Evolutionary conservation across 176 grass and related monocot genomes (phyloP).

Genomic region (Carex scoparia): DNA sequence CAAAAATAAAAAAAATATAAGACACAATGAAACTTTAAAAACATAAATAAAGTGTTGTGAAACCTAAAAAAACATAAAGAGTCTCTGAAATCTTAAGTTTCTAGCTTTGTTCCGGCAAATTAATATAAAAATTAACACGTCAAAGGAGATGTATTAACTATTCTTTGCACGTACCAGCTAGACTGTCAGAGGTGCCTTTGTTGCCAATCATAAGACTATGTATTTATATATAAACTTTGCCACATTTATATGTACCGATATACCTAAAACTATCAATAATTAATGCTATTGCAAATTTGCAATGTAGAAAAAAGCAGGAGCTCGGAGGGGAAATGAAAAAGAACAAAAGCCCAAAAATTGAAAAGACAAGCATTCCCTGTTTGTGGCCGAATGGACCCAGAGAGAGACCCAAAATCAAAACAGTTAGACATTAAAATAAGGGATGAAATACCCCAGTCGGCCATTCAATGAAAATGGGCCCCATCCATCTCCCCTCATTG

Average conservation of each 20-base stretch:
- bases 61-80: no score
- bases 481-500: neutral
- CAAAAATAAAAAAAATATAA: no score
- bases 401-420: neutral
- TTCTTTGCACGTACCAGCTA: neutral
- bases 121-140: no score
- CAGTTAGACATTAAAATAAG: conserved; percentile 17
- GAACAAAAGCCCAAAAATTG: neutral
- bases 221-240: neutral
- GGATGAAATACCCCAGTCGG: conserved; percentile 11
- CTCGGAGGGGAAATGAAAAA: neutral
- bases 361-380: conserved; percentile 20
- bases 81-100: no score
- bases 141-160: no score
- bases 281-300: neutral
- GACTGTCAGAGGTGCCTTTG: neutral
- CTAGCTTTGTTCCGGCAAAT: no score
- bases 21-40: no score
- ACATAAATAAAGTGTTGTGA: no score
- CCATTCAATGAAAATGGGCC: conserved; percentile 31
- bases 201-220: neutral
- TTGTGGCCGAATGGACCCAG: conserved; percentile 16
- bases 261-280: neutral
- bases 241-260: neutral
- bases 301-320: neutral